Evolutionary conservation across 352 stramenopile species (phyloP).

Genomic region (Pilasporangium apinafurcum): DNA sequence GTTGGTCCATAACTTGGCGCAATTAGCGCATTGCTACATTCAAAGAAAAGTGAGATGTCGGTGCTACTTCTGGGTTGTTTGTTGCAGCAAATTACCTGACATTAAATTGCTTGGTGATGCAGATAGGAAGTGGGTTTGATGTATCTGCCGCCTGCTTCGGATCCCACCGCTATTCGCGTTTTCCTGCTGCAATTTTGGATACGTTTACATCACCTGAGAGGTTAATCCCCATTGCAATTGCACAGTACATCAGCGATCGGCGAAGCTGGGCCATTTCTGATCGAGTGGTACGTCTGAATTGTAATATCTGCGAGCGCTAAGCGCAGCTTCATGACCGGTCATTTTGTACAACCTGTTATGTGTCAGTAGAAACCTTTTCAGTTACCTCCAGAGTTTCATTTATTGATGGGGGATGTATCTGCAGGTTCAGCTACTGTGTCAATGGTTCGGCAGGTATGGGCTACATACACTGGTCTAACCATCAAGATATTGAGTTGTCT

Average conservation of each 20-base stretch:
- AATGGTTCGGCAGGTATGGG: conserved; percentile 79
- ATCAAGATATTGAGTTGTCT: neutral
- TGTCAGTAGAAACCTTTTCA: conserved; percentile 37
- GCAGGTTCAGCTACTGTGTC: conserved; percentile 89
- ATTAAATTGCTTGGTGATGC: neutral
- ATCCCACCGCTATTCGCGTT: conserved; percentile 92
- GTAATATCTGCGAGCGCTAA: no score
- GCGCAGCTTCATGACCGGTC: no score
- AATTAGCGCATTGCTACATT: conserved; percentile 93
- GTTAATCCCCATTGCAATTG: conserved; percentile 55
- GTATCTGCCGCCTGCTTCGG: conserved; percentile 92
- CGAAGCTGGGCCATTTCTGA: conserved; percentile 30
- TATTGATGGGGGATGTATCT: conserved; percentile 95
- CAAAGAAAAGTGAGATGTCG: conserved; percentile 87
- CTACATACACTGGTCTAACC: neutral
- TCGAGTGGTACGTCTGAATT: conserved; percentile 32
- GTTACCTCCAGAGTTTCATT: conserved; percentile 66
- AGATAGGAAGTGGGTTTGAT: conserved; percentile 97
- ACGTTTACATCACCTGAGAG: conserved; percentile 39
- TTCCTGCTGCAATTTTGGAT: conserved; percentile 56
- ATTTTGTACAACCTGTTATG: neutral
- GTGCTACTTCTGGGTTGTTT: neutral
- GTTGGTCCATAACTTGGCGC: conserved; percentile 92
- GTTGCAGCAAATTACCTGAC: neutral
- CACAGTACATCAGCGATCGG: conserved; percentile 25